phyloP scores from a whole-genome alignment of 139 green algal genomes.

The Chlorella sp. region DNA sequence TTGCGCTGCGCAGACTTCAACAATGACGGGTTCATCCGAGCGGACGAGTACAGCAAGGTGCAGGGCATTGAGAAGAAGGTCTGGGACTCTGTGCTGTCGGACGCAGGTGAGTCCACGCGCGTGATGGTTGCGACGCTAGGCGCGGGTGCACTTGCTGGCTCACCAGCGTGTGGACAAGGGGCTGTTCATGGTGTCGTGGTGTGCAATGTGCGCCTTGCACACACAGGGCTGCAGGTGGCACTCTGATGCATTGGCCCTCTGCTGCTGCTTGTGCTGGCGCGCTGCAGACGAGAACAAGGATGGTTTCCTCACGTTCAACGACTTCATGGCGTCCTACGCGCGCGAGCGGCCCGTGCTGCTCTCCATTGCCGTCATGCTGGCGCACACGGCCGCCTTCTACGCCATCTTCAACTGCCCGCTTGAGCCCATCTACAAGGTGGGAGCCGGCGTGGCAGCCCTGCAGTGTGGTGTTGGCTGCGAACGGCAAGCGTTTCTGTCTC shows the following conservation, averaged over 20 bases:
- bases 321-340: conserved; percentile 14
- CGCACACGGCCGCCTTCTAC: conserved; percentile 9
- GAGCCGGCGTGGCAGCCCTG: no score
- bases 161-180: neutral
- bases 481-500: no score
- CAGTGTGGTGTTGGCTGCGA: no score
- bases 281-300: conserved; percentile 18
- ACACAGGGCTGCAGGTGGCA: no score
- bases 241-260: no score
- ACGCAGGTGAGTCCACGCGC: neutral
- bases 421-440: conserved; percentile 16
- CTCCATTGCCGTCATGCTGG: conserved; percentile 13
- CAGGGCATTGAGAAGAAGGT: conserved; percentile 27
- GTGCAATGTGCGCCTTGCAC: neutral
- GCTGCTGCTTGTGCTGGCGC: neutral
- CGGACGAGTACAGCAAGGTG: conserved; percentile 3
- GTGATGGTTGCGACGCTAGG: neutral
- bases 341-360: conserved; percentile 13
- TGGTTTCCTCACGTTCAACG: conserved; percentile 14
- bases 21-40: conserved; percentile 5
- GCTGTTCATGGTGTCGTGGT: neutral
- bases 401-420: conserved; percentile 9
- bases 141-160: neutral
- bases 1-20: conserved; percentile 5
- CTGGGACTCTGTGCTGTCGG: conserved; percentile 1